Conservation (phyloP, 768 basidiomycete genomes). For the Wakefieldia striispora region DNA sequence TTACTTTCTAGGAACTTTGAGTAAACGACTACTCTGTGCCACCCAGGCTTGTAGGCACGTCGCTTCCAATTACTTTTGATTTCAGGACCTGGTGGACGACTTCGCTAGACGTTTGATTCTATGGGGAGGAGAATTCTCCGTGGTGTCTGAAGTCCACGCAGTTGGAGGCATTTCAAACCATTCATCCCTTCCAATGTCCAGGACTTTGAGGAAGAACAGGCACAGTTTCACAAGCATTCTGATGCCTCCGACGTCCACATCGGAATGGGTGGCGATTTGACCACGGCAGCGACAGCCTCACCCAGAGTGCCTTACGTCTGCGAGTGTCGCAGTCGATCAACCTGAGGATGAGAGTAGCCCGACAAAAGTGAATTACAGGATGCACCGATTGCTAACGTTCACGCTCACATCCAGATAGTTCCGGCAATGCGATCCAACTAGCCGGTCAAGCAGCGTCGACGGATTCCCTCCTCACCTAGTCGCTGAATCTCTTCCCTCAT, state of each 20-base stretch:
- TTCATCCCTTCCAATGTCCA: constrained; percentile 57
- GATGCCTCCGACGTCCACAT: constrained; percentile 76
- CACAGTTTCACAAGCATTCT: constrained; percentile 64
- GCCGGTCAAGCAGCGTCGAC: no score
- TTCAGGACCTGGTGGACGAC: no score
- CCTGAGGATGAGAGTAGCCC: constrained; percentile 73
- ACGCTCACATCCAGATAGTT: no score
- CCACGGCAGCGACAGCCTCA: constrained; percentile 63
- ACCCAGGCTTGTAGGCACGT: no score
- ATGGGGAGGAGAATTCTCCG: constrained; percentile 7
- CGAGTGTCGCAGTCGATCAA: constrained; percentile 52
- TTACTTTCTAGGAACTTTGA: no score
- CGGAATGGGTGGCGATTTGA: constrained; percentile 81
- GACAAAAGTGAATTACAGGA: no score
- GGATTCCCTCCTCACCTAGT: no score
- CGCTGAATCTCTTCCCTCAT: no score
- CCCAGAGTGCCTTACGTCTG: constrained; percentile 68
- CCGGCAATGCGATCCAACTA: no score
- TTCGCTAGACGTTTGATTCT: constrained; percentile 39
- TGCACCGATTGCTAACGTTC: no score
- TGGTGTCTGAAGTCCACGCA: constrained; percentile 15
- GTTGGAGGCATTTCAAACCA: constrained; percentile 49
- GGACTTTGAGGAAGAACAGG: constrained; percentile 73
- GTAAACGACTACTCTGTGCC: no score
- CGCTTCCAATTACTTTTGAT: no score